Evolutionary conservation across 345 rosid genomes (phyloP), one percentile per base, ranked within the genome.

Genomic region (Noccaea caerulescens): DNA sequence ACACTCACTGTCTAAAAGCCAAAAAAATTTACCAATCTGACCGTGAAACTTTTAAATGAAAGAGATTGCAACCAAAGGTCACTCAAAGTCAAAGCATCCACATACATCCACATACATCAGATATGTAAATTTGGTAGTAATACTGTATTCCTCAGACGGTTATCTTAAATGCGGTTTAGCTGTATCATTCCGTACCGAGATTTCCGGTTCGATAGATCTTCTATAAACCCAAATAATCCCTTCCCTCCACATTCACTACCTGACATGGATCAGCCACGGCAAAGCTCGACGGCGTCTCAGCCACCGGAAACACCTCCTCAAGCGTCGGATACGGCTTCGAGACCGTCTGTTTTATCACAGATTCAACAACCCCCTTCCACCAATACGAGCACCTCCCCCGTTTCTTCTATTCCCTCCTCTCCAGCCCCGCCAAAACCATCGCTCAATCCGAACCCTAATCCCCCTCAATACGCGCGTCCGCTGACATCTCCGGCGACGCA

Each of bases 391-490:
- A 33, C 81, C 59, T 51, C 80, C 23, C 42, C 71, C 61, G 66
- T 41, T 3, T 8, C 77, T 18, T 58, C 75, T 38, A 60, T 55
- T n/a, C 47, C 80, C 32, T 45, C 73, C 27, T 66, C 81, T 44
- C 69, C 71, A 36, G 45, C 72, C 45, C 51, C 72, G 55, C 76
- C 49, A 8, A 36, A 76, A 6, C 80, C 63, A 1, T 64, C 72
- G 36, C 54, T 38, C 34, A 63, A 36, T 50, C 72, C 80, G n/a
- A 76, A 76, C 80, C 80, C 80, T 76, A 76, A 76, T 53, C 56
- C 61, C 7, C 23, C 66, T 63, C 72, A 63, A 43, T 51, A 61
- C 57, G 14, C 72, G n/a, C 75, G 82, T 6, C 69, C 86, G 3
- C 81, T 79, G 25, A 45, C 84, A 23, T 50, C 76, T 16, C 52